Evolutionary conservation across 148 eudicot genomes (phyloP).

Genomic region (Rhododendron ferrugineum): DNA sequence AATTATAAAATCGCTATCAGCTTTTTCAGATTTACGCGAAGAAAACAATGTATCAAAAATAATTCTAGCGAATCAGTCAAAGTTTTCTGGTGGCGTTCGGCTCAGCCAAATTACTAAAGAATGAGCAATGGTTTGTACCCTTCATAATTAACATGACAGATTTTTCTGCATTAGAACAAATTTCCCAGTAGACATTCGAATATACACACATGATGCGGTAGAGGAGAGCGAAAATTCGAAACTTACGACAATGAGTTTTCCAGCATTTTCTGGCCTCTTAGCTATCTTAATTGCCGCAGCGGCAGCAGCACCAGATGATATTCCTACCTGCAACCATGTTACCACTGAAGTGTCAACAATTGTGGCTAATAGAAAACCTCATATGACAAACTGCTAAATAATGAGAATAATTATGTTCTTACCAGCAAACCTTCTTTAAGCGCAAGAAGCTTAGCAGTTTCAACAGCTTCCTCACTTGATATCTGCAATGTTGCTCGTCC

Average conservation of each 20-base stretch:
- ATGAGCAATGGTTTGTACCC: not conserved
- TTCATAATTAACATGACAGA: not conserved
- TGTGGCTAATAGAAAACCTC: not conserved
- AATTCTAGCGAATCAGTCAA: not conserved
- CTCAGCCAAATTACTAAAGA: not conserved
- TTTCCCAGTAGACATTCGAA: not conserved
- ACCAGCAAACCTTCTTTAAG: conserved; percentile 51
- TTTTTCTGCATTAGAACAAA: not conserved
- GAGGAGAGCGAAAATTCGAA: not conserved
- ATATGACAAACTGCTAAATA: too few relatives aligned
- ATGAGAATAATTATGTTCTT: not conserved
- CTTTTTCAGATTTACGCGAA: too few relatives aligned
- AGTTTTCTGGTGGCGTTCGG: not conserved
- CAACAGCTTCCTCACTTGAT: conserved; percentile 40
- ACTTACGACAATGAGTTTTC: conserved; percentile 92
- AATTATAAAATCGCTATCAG: too few relatives aligned
- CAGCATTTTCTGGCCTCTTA: conserved; percentile 70
- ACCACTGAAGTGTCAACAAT: not conserved
- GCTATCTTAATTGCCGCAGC: conserved; percentile 39
- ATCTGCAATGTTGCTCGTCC: conserved; percentile 12
- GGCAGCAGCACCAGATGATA: conserved; percentile 86
- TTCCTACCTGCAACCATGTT: conserved; percentile 49
- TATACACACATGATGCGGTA: not conserved
- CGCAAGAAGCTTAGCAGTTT: conserved; percentile 38
- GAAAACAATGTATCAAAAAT: not conserved